phyloP scores from a whole-genome alignment of 495 filamentous ascomycete genomes.

The Extremus antarcticus region DNA sequence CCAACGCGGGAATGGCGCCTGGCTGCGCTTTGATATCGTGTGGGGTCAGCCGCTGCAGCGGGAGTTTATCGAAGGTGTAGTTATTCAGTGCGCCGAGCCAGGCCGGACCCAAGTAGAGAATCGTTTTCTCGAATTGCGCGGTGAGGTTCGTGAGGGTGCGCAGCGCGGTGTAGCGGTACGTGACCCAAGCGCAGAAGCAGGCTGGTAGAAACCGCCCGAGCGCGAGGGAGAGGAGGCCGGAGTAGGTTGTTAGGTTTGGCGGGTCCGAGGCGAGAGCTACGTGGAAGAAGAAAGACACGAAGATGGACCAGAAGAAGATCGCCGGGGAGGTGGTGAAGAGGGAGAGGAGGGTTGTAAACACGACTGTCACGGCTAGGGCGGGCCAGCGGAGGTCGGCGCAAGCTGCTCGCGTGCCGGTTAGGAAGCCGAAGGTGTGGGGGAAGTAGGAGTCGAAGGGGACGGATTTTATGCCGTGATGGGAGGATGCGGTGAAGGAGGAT shows the following conservation, averaged over 20 bases:
- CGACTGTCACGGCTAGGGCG: slow-evolving; percentile 29
- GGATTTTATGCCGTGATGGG: slow-evolving; percentile 26
- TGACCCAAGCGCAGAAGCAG: slow-evolving; percentile 30
- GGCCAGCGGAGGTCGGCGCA: slow-evolving; percentile 36
- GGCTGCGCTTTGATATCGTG: slow-evolving; percentile 34
- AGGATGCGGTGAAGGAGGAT: slow-evolving; percentile 23
- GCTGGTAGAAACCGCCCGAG: slow-evolving; percentile 34
- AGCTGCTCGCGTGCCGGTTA: slow-evolving; percentile 26
- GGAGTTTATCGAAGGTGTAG: slow-evolving; percentile 37
- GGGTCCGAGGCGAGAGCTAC: slow-evolving; percentile 35
- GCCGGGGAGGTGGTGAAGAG: slow-evolving; percentile 34
- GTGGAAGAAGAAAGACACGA: slow-evolving; percentile 33
- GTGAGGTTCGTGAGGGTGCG: slow-evolving; percentile 31
- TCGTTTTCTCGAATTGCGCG: slow-evolving; percentile 35
- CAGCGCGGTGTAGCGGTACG: slow-evolving; percentile 34
- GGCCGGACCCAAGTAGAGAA: slow-evolving; percentile 34
- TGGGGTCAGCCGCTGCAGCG: slow-evolving; percentile 33
- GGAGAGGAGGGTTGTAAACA: slow-evolving; percentile 29
- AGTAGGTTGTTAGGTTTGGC: slow-evolving; percentile 30
- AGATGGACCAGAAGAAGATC: slow-evolving; percentile 33
- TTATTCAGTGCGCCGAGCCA: slow-evolving; percentile 36
- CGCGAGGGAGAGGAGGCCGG: slow-evolving; percentile 33
- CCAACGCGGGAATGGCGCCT: slow-evolving; percentile 32
- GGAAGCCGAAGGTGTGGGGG: slow-evolving; percentile 32
- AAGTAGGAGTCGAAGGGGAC: slow-evolving; percentile 33